These are phyloP conservation scores for Mycena indigotica DNA, from an alignment of 768 basidiomycete species.

Conservation along the genomic window DNA sequence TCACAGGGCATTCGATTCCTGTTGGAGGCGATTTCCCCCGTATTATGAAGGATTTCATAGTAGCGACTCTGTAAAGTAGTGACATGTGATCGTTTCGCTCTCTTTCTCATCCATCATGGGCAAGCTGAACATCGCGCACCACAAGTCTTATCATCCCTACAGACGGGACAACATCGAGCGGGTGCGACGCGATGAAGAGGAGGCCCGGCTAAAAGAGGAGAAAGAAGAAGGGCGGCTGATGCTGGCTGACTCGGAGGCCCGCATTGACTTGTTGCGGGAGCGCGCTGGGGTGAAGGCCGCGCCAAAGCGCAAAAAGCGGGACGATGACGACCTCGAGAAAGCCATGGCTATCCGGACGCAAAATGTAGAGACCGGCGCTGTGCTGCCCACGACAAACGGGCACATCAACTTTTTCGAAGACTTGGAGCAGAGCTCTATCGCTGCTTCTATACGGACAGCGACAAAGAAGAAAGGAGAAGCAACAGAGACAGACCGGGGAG, in stretches of 20 bases:
- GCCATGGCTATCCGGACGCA: slow-evolving; percentile 24
- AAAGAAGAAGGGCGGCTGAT: slow-evolving; percentile 72
- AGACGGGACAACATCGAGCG: slow-evolving; percentile 81
- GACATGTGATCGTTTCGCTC: not conserved
- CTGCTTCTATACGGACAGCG: slow-evolving; percentile 37
- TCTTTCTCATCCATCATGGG: slow-evolving; percentile 57
- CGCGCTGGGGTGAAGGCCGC: slow-evolving; percentile 51
- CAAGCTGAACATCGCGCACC: slow-evolving; percentile 86
- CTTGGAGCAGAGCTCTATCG: slow-evolving; percentile 55
- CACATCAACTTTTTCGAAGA: slow-evolving; percentile 88
- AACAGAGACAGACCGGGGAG: slow-evolving; percentile 66
- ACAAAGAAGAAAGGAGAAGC: slow-evolving; percentile 50
- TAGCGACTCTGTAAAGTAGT: not conserved
- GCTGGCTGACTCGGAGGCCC: slow-evolving; percentile 81
- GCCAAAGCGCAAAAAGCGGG: slow-evolving; percentile 38
- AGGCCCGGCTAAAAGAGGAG: slow-evolving; percentile 64
- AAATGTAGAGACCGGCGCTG: slow-evolving; percentile 35
- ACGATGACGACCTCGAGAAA: slow-evolving; percentile 39
- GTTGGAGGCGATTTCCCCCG: slow-evolving; percentile 21
- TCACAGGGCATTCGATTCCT: slow-evolving; percentile 23
- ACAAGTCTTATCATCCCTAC: slow-evolving; percentile 90
- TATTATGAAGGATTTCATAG: slow-evolving; percentile 22
- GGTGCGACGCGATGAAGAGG: slow-evolving; percentile 81
- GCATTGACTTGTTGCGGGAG: slow-evolving; percentile 64
- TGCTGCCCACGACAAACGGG: slow-evolving; percentile 52